Evolutionary conservation across 129 eudicot genomes (phyloP), one percentile per base, ranked within the genome.

Genomic region (Arctium lappa): DNA sequence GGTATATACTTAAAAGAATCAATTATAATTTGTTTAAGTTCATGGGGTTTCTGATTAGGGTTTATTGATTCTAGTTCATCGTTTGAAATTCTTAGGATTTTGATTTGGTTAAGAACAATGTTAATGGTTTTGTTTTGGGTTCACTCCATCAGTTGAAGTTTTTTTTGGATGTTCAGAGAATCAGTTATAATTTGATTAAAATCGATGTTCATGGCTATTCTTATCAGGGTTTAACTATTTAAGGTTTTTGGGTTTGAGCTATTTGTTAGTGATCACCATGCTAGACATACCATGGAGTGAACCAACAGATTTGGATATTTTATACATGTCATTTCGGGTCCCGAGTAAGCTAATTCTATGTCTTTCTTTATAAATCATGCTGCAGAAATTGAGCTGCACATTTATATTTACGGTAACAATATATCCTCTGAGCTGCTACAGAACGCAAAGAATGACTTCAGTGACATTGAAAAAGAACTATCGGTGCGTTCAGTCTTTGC

Each of bases 391-490:
- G 66, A 74, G 69, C 71, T 22, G 34, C 34, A 53, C 13, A 53
- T 53, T 53, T 53, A 16, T 53, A 16, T 53, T 53, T 53, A 53
- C 65, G 5, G 27, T 33, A 33, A 33, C 1, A 0, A 33, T 33
- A 33, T 33, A 22, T 22, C 27, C 27, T 22, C 27, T 22, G 0
- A 22, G 27, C 27, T 22, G 27, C 27, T 22, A 22, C 27, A 22
- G 27, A 22, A 22, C 27, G 27, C 36, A 42, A 79, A 80, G 44
- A 12, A 90, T 90, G 91, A 81, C 97, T 74, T 78, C 91, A 10
- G 60, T 76, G 39, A 70, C 92, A 6, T 72, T 85, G 87, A 95
- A 95, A 86, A 89, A 90, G 86, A 95, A 88, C 85, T 95, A 95
- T 77, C 80, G 88, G 1, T 85, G 88, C 44, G 77, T 71, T 32